These are phyloP conservation scores for Aspergillus novoparasiticus DNA, from an alignment of 2,329 filamentous ascomycete genomes.

Conservation along the genomic window DNA sequence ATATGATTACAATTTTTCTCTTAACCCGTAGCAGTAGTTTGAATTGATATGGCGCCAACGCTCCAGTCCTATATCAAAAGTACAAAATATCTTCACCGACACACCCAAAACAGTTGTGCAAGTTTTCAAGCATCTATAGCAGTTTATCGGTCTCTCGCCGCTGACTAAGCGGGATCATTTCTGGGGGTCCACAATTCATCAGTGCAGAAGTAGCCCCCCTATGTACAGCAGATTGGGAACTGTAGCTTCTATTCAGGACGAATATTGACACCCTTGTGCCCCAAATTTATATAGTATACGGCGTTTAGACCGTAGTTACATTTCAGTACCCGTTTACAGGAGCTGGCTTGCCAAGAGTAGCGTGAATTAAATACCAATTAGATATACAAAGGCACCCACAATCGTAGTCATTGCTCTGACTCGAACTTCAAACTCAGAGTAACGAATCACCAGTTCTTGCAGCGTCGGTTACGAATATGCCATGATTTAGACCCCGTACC, in stretches of 20 bases:
- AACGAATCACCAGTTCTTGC: neutral
- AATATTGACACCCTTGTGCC: neutral
- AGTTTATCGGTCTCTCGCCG: no score
- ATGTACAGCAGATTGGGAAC: no score
- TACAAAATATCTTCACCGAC: no score
- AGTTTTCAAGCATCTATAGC: no score
- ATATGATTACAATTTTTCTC: neutral
- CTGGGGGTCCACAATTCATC: neutral
- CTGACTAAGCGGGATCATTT: no score
- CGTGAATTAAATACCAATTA: neutral
- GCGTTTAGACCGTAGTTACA: neutral
- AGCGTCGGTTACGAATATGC: no score
- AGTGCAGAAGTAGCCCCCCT: neutral
- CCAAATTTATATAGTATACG: no score
- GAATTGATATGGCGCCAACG: no score
- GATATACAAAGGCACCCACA: neutral
- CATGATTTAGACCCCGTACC: neutral
- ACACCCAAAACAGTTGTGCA: no score
- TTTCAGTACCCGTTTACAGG: neutral
- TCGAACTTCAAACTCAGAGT: neutral
- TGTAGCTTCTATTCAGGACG: neutral
- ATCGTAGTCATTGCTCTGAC: neutral
- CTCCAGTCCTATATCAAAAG: no score
- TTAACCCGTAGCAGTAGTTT: no score
- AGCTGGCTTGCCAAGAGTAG: neutral